A percentile compares a stretch with the other conserved stretches of the same genome.
Conservation (phyloP, 352 stramenopile species). For the Globisporangium viniferum region DNA sequence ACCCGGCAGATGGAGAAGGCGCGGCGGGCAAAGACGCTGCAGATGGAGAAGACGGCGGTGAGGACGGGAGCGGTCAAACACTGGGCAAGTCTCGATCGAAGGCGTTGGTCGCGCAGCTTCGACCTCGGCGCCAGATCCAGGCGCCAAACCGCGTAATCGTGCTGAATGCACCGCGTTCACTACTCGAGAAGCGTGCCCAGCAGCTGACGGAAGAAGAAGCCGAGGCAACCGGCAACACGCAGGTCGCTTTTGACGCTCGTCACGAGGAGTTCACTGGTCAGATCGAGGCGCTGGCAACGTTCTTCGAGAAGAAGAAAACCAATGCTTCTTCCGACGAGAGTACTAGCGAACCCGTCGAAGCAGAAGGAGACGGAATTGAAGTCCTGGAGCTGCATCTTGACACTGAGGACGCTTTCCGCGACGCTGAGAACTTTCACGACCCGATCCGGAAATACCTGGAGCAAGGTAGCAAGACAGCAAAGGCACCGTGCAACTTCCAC, state of each 20-base stretch:
- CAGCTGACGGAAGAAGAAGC: constrained; percentile 51
- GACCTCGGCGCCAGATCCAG: constrained; percentile 34
- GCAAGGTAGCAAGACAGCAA: constrained; percentile 45
- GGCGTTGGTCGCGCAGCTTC: constrained; percentile 39
- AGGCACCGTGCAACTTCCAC: constrained; percentile 75
- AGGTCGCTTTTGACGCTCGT: constrained; percentile 45
- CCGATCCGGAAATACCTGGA: constrained; percentile 76
- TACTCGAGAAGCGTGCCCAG: constrained; percentile 63
- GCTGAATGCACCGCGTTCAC: constrained; percentile 37
- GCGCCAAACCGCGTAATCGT: constrained; percentile 71
- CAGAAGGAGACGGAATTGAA: constrained; percentile 39
- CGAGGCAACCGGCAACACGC: constrained; percentile 57
- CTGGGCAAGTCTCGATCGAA: constrained; percentile 37
- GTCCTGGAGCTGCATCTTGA: constrained; percentile 61
- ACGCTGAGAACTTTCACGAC: constrained; percentile 35
- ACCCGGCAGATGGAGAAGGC: constrained; percentile 15
- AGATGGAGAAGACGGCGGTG: constrained; percentile 18
- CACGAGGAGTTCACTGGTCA: constrained; percentile 46
- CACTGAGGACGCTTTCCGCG: constrained; percentile 39
- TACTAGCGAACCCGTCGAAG: constrained; percentile 9
- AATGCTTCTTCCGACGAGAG: neutral
- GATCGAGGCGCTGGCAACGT: constrained; percentile 48
- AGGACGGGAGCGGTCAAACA: constrained; percentile 10
- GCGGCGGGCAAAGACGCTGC: constrained; percentile 17
- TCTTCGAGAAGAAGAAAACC: constrained; percentile 54